Conservation (phyloP, 1,284 basidiomycete species). For the Naganishia liquefaciens region DNA sequence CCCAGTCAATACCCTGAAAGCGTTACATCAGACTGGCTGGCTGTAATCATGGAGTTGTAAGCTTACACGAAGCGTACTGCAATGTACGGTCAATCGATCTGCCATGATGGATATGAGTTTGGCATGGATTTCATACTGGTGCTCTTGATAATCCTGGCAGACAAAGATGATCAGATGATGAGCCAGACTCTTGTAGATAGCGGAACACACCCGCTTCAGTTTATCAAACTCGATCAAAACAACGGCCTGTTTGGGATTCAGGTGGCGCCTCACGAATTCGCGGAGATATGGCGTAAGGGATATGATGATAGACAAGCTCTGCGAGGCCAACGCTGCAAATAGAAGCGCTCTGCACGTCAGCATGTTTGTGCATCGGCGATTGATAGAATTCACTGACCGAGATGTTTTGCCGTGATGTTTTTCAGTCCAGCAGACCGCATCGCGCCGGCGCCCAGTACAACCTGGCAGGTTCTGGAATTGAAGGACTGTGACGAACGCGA, state of each 20-base stretch:
- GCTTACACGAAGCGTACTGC: conserved; percentile 50
- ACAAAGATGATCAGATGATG: conserved; percentile 2
- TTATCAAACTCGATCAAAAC: conserved; percentile 99
- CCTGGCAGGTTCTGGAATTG: conserved; percentile 97
- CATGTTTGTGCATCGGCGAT: conserved; percentile 2
- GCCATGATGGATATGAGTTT: conserved; percentile 99
- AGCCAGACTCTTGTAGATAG: background rate
- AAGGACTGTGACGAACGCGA: conserved; percentile 61
- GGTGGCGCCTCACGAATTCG: conserved; percentile 87
- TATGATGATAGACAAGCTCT: conserved; percentile 90
- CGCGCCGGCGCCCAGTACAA: conserved; percentile 94
- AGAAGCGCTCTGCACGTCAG: conserved; percentile 28
- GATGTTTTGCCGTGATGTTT: conserved; percentile 97
- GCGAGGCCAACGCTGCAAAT: conserved; percentile 82
- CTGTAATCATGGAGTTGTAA: background rate
- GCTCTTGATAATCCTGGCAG: conserved; percentile 89
- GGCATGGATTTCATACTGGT: conserved; percentile 97
- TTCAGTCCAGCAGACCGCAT: conserved; percentile 97
- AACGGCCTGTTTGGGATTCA: conserved; percentile 88
- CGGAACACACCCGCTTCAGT: conserved; percentile 74
- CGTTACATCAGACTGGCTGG: conserved; percentile 12
- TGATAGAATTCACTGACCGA: conserved; percentile 61
- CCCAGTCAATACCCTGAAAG: conserved; percentile 72
- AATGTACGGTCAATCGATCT: conserved; percentile 84
- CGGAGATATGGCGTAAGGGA: conserved; percentile 95